phyloP scores from a whole-genome alignment of 345 rosid species.

The Garcia nutans region DNA sequence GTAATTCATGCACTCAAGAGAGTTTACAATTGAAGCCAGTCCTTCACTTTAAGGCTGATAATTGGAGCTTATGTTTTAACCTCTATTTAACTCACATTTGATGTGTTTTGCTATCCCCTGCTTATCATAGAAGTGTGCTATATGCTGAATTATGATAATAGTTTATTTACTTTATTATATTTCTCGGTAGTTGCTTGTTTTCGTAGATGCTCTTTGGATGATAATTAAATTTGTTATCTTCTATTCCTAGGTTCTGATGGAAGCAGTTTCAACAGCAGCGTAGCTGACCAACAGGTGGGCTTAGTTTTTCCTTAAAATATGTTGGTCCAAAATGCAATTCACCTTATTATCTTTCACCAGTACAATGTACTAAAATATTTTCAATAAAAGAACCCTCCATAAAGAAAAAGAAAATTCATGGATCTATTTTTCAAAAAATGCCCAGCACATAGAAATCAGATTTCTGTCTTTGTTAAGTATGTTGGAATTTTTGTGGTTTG shows the following conservation, averaged over 20 bases:
- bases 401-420: neutral
- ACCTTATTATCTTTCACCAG: neutral
- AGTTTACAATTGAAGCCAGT: too few species aligned
- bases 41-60: neutral
- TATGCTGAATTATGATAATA: neutral
- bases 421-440: neutral
- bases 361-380: neutral
- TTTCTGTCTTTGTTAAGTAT: neutral
- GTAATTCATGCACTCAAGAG: too few species aligned
- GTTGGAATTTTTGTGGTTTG: neutral
- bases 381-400: neutral
- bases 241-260: conserved; percentile 58
- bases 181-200: neutral
- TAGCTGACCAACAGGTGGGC: conserved; percentile 90
- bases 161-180: neutral
- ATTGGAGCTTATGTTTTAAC: neutral
- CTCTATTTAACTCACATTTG: neutral
- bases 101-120: neutral
- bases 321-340: conserved; percentile 2
- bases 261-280: conserved; percentile 90
- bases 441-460: neutral
- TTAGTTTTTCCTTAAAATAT: conserved; percentile 24
- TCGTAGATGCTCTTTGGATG: neutral
- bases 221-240: conserved; percentile 16
- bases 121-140: neutral